These are phyloP conservation scores for Diutina siamensis DNA, from an alignment of 1,139 yeast genomes.

Conservation along the genomic window DNA sequence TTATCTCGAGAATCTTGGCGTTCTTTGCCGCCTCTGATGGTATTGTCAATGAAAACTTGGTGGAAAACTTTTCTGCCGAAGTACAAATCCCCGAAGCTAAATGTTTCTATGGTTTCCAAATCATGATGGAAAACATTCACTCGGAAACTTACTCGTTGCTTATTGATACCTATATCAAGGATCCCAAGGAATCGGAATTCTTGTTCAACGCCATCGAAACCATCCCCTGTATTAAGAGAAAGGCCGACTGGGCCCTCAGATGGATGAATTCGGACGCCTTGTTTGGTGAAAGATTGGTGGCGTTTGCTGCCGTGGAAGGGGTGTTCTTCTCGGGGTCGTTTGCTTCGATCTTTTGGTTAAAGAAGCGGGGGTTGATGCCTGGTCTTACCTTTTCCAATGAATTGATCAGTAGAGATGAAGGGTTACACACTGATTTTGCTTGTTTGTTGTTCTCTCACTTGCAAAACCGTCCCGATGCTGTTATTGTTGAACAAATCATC, in stretches of 20 bases:
- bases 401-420: conserved; percentile 96
- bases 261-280: conserved; percentile 91
- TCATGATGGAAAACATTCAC: conserved; percentile 99
- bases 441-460: conserved; percentile 90
- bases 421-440: conserved; percentile 96
- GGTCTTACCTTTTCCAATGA: conserved; percentile 96
- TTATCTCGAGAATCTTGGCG: conserved; percentile 87
- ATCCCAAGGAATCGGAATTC: conserved; percentile 80
- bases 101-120: conserved; percentile 97
- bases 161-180: conserved; percentile 91
- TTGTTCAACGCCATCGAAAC: conserved; percentile 90
- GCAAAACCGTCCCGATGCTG: conserved; percentile 72
- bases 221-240: conserved; percentile 87
- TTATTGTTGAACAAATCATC: conserved; percentile 72
- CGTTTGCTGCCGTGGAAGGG: conserved; percentile 99
- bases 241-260: conserved; percentile 96
- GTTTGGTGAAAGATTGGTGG: conserved; percentile 91
- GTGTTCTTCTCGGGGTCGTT: conserved; percentile 96
- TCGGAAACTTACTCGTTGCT: conserved; percentile 92
- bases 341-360: conserved; percentile 96
- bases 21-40: conserved; percentile 98
- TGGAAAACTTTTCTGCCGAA: conserved; percentile 94
- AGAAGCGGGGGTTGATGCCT: conserved; percentile 97
- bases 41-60: conserved; percentile 92
- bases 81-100: conserved; percentile 97